Evolutionary conservation across 2,329 filamentous ascomycete species (phyloP).

Genomic region (Claviceps sp.): DNA sequence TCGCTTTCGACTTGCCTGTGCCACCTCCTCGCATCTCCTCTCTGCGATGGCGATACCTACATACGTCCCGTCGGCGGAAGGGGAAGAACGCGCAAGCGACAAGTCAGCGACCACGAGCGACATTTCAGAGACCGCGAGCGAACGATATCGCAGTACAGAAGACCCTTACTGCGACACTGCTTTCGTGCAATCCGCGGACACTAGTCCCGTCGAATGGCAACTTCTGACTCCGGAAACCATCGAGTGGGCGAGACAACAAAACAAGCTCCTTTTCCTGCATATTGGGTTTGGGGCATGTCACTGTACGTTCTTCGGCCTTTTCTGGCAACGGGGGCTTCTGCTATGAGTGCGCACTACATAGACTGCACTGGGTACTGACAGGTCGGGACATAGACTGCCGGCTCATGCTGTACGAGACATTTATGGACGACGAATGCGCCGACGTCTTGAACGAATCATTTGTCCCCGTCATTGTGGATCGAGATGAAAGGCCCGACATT

Average conservation of each 20-base stretch:
- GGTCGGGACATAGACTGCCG: constrained; percentile 49
- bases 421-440: constrained; percentile 71
- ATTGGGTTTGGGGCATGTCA: constrained; percentile 94
- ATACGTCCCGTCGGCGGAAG: too few species aligned
- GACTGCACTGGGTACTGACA: constrained; percentile 9
- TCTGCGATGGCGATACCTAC: too few species aligned
- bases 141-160: too few species aligned
- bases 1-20: too few species aligned
- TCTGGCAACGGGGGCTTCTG: neutral
- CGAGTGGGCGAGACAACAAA: constrained; percentile 62
- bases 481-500: constrained; percentile 86
- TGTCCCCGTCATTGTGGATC: constrained; percentile 83
- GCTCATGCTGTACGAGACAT: constrained; percentile 87
- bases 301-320: constrained; percentile 43
- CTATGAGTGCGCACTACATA: neutral
- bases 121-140: too few species aligned
- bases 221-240: constrained; percentile 68
- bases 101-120: too few species aligned
- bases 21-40: too few species aligned
- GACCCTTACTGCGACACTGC: constrained; percentile 26
- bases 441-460: constrained; percentile 74
- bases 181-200: constrained; percentile 57
- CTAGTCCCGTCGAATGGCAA: constrained; percentile 87
- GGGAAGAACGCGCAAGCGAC: too few species aligned
- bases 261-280: constrained; percentile 84